A percentile compares a stretch with the other conserved stretches of the same genome.
phyloP scores from a whole-genome alignment of 805 yeast species.

The Hanseniaspora pseudoguilliermondii region DNA sequence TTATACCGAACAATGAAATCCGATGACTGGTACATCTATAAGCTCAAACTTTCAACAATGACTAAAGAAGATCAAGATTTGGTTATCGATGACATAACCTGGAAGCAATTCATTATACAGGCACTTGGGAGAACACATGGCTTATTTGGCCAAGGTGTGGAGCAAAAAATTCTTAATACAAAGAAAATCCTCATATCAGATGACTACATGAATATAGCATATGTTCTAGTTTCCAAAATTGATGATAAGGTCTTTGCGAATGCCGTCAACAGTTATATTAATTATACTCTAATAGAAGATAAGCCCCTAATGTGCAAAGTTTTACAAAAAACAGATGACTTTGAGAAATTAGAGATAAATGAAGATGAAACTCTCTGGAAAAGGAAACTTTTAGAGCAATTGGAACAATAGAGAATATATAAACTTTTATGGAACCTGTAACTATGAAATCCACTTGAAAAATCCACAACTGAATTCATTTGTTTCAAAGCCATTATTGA shows the following conservation, averaged over 20 bases:
- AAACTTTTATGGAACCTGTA: neutral
- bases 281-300: conserved; percentile 23
- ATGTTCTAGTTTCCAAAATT: conserved; percentile 21
- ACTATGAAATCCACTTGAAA: conserved; percentile 36
- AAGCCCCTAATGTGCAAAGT: conserved; percentile 19
- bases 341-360: conserved; percentile 20
- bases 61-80: conserved; percentile 17
- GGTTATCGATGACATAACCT: conserved; percentile 27
- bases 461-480: conserved; percentile 36
- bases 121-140: conserved; percentile 31
- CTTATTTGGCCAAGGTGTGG: conserved; percentile 31
- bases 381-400: conserved; percentile 13
- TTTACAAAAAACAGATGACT: conserved; percentile 18
- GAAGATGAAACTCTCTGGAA: conserved; percentile 24
- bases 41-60: conserved; percentile 17
- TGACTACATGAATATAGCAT: conserved; percentile 15
- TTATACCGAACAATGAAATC: neutral
- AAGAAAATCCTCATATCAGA: conserved; percentile 14
- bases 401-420: neutral
- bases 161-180: conserved; percentile 23
- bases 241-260: conserved; percentile 25
- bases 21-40: conserved; percentile 7
- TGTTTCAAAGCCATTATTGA: conserved; percentile 21
- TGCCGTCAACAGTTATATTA: conserved; percentile 25
- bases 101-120: conserved; percentile 29